Evolutionary conservation across 768 basidiomycete species (phyloP), one percentile per base, ranked within the genome.

Genomic region (Omphalotus guepiniiformis): DNA sequence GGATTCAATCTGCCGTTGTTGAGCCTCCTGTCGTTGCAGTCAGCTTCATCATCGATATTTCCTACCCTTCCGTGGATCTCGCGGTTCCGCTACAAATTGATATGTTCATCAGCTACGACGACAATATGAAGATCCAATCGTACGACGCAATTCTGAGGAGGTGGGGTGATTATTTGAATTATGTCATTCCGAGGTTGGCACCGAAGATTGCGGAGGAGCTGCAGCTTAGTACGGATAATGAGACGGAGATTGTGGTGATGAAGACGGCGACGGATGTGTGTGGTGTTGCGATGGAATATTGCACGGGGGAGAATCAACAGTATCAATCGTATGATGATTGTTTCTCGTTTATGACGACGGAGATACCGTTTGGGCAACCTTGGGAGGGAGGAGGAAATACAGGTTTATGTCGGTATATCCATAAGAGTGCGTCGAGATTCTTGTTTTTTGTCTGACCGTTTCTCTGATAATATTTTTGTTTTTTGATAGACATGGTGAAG

Each of bases 321-420:
- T 51, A 51, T n/a, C 19, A 47, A n/a, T 47, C 45, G 28, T 28
- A 51, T 11, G 27, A 42, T 4, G 12, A n/a, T 18, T 42, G 38
- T 51, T 23, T 46, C n/a, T 45, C 35, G 5, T 38, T 32, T 6
- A 43, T 28, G 35, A 40, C 37, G 6, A 26, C 6, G 11, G 7
- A 25, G 6, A 9, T 47, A 6, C 32, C 50, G 11, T 51, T 47
- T 40, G 50, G 50, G 2, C 16, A 50, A n/a, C 21, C 40, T 8
- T 50, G 49, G 49, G 32, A 51, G 15, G 37, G 16, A n/a, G 50
- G 50, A 7, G 29, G 25, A 29, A 51, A 47, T 39, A 47, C 50
- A 3, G 43, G 27, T 15, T 30, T 19, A 22, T 50, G 49, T 30
- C 35, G 49, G 18, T 51, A 47, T 18, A 45, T 39, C 37, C 36